Evolutionary conservation across 805 yeast species (phyloP), one percentile per base, ranked within the genome.

Genomic region (Candida hungchunana): DNA sequence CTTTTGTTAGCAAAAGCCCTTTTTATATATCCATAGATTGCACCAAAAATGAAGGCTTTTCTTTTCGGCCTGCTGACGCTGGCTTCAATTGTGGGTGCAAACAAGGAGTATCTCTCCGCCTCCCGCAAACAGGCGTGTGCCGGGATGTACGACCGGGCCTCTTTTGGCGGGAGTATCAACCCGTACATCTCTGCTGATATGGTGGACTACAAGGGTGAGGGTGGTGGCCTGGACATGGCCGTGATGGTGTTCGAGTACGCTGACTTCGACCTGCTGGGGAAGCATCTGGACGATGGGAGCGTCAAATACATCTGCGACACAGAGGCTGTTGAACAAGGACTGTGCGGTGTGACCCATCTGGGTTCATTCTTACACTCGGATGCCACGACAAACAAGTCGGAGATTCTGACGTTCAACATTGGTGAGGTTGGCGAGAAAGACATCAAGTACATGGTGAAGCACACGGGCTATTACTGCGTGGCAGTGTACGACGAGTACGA

Each of bases 391-490:
- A 63, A 68, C 29, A 66, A 70, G 40, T 70, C 79, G 21, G 71
- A 75, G 27, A 72, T 89, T 15, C 59, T 71, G 51, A 73, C 86
- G 0, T 67, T 75, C 22, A 64, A 67, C 29, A 63, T 87, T 47
- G 65, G 69, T 18, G 65, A 71, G 5, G 62, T 72, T 31, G 90
- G 90, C 4, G 67, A 73, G 19, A 76, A 77, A 25, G 74, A 77
- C 28, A 73, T 76, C 28, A 60, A 80, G 40, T 93, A 88, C 52
- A 67, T 67, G 4, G 76, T 93, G 29, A 64, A 69, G 39, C 69
- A 71, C 40, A 87, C 97, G 1, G 97, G 97, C 6, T 93, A 82
- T 60, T 93, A 89, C 63, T 93, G 98, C 66, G 82, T 90, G 27
- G 79, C 88, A 2, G 81, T 94, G 0, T 77, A 67, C 46, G 63